These are phyloP conservation scores for Leccinum insolens DNA, from an alignment of 1,284 basidiomycete genomes.

Conservation along the genomic window DNA sequence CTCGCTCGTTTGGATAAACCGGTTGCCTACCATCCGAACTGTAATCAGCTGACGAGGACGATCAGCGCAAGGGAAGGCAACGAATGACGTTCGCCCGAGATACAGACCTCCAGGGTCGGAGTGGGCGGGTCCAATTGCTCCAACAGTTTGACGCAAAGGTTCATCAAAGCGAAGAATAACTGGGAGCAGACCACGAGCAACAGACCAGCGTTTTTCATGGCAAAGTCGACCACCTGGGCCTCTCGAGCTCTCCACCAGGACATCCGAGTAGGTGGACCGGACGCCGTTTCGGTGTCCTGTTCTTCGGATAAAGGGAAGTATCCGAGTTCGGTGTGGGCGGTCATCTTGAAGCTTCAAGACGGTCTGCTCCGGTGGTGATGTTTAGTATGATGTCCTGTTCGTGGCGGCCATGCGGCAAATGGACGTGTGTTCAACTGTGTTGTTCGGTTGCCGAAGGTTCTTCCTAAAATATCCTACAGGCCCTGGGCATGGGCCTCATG, in stretches of 20 bases:
- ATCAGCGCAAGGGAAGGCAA: slow-evolving; percentile 35
- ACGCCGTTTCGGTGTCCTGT: not conserved
- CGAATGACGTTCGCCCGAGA: not conserved
- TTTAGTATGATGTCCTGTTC: not conserved
- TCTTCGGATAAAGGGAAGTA: not conserved
- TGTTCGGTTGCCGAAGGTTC: not conserved
- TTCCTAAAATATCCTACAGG: not conserved
- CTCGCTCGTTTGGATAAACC: not conserved
- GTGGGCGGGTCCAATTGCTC: slow-evolving; percentile 61
- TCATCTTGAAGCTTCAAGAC: not conserved
- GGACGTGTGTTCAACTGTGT: not conserved
- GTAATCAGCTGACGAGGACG: slow-evolving; percentile 41
- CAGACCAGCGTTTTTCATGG: slow-evolving; percentile 54
- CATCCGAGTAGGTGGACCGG: not conserved
- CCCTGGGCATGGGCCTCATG: not conserved
- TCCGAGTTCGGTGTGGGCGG: not conserved
- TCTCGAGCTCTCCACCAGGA: not conserved
- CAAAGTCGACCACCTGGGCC: not conserved
- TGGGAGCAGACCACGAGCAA: slow-evolving; percentile 62
- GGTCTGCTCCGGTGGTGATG: not conserved
- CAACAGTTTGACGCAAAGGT: slow-evolving; percentile 63
- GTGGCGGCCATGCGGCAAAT: not conserved
- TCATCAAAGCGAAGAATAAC: slow-evolving; percentile 65
- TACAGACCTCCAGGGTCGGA: slow-evolving; percentile 56
- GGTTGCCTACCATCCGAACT: slow-evolving; percentile 47